Evolutionary conservation across 257 asterid genomes (phyloP), one percentile per base, ranked within the genome.

Genomic region (Schizonepeta tenuifolia): DNA sequence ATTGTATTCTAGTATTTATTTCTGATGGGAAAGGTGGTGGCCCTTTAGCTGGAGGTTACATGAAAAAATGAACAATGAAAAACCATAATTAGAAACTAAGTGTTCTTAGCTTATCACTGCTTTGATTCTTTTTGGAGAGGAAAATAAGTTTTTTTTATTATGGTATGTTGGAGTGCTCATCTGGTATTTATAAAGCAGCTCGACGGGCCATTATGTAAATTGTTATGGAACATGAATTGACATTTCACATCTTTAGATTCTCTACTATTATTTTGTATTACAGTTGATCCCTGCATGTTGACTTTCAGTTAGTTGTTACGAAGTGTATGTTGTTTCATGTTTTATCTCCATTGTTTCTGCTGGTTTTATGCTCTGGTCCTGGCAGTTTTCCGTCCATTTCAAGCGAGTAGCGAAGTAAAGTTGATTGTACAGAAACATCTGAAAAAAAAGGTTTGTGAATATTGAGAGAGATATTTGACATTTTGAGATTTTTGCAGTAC

Each of bases 401-500:
- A 24, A 47, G 56, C 36, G 68, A 50, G 31, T 59, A 33, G 38
- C 46, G 70, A 33, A 26, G 64, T 38, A 46, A 64, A 50, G 49
- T 35, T 70, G 69, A 44, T 57, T 40, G 44, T 43, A 41, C 57
- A 53, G 62, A 62, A 43, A 43, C 50, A 44, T 74, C 69, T 46
- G 1, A 47, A 58, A 55, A 28, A 33, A 11, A 35, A 47, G 41
- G 41, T 75, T 70, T 71, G 12, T 46, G 50, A 71, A 15, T 17
- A 35, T 56, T 65, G 54, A 67, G 67, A 56, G 36, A 40, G 56
- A 57, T 50, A 22, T 51, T 53, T 79, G 75, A 70, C 63, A 43
- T 26, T 38, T 47, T 67, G 12, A 5, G 71, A 47, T 61, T 36
- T 81, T 67, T 84, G 76, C 96, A 94, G 99, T 79, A 86, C 97